A percentile compares a stretch with the other conserved stretches of the same genome.
Conservation (phyloP, 768 basidiomycete species). For the Nidularia pulvinata region DNA sequence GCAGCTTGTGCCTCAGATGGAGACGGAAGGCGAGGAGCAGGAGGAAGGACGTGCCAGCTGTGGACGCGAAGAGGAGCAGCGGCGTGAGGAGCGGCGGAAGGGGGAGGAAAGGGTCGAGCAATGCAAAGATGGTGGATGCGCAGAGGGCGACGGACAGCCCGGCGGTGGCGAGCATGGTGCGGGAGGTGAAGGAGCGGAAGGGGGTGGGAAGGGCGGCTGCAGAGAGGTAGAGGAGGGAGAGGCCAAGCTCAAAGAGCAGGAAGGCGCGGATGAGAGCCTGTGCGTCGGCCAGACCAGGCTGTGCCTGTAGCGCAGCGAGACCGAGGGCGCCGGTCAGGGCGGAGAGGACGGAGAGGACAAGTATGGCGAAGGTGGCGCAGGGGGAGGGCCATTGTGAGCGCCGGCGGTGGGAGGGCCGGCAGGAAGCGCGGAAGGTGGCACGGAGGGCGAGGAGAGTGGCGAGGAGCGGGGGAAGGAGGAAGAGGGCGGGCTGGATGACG, state of each 20-base stretch:
- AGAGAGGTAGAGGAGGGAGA: background rate
- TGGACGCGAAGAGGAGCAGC: slow-evolving; percentile 16
- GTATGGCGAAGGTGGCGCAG: background rate
- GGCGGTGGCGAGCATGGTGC: slow-evolving; percentile 2
- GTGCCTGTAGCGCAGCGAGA: background rate
- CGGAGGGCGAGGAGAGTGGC: background rate
- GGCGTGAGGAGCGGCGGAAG: slow-evolving; percentile 13
- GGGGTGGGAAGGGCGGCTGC: slow-evolving; percentile 3
- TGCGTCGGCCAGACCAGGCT: background rate
- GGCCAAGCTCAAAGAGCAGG: background rate
- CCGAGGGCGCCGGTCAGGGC: slow-evolving; percentile 14
- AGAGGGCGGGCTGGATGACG: slow-evolving; percentile 11
- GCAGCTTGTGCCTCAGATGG: no score
- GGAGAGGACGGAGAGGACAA: slow-evolving; percentile 4
- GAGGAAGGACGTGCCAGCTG: background rate
- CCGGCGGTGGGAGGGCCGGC: background rate
- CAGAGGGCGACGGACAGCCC: slow-evolving; percentile 3
- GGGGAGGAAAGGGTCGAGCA: slow-evolving; percentile 13
- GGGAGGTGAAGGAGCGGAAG: slow-evolving; percentile 4
- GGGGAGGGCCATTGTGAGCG: background rate
- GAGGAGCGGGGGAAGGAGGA: slow-evolving; percentile 9
- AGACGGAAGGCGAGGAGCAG: slow-evolving; percentile 9
- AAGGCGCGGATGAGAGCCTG: background rate
- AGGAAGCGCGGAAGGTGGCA: background rate
- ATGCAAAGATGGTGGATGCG: slow-evolving; percentile 15